These are phyloP conservation scores for Rhododendron ovatum DNA, from an alignment of 148 eudicot species.

Conservation along the genomic window DNA sequence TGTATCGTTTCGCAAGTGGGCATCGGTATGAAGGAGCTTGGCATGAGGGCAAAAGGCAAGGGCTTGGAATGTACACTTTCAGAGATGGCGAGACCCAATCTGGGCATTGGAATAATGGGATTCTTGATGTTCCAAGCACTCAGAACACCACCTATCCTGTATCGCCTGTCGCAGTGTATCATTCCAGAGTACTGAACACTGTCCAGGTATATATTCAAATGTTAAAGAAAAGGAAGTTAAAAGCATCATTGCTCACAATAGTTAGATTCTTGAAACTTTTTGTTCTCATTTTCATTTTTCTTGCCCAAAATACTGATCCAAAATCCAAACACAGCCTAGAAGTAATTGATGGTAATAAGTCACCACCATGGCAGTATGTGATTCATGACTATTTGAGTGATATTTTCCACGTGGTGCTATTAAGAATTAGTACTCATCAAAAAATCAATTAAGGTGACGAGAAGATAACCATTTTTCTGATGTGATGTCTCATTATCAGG, in stretches of 20 bases:
- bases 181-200: constrained; percentile 82
- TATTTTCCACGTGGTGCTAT: neutral
- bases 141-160: constrained; percentile 58
- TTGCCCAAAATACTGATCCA: neutral
- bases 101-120: constrained; percentile 92
- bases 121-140: constrained; percentile 84
- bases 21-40: constrained; percentile 94
- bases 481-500: constrained; percentile 33
- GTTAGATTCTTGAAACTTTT: neutral
- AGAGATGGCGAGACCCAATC: constrained; percentile 88
- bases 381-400: neutral
- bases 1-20: constrained; percentile 74
- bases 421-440: neutral
- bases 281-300: neutral
- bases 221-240: neutral
- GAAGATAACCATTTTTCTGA: neutral
- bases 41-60: constrained; percentile 98
- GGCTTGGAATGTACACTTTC: constrained; percentile 91
- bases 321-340: neutral
- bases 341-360: neutral
- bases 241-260: neutral
- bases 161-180: constrained; percentile 86
- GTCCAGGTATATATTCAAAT: constrained; percentile 56
- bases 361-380: neutral
- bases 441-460: neutral